Conservation (phyloP, 805 yeast species). For the Gaillardinia entomophila region DNA sequence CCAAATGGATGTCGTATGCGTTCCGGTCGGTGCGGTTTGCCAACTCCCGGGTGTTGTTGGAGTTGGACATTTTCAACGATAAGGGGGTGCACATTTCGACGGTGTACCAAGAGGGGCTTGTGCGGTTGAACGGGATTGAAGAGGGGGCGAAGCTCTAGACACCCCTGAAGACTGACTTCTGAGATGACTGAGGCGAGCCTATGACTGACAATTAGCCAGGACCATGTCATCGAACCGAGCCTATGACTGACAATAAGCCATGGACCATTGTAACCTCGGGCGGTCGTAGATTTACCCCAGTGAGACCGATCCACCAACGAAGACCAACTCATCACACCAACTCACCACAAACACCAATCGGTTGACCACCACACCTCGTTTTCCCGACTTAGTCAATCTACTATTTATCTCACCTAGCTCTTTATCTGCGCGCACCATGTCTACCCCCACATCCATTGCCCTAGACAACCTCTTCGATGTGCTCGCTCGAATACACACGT, state of each 20-base stretch:
- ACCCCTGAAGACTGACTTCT: too few species aligned
- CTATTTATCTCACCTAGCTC: too few species aligned
- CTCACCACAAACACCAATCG: neutral
- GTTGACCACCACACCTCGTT: too few species aligned
- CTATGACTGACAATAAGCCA: too few species aligned
- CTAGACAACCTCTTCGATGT: slow-evolving; percentile 13
- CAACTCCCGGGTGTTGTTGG: slow-evolving; percentile 49
- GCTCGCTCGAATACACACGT: slow-evolving; percentile 18
- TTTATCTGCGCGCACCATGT: too few species aligned
- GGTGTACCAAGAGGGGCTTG: slow-evolving; percentile 60
- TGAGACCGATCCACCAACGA: too few species aligned
- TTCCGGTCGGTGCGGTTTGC: slow-evolving; percentile 45
- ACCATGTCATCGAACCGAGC: too few species aligned
- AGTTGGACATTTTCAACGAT: slow-evolving; percentile 50
- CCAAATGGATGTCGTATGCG: slow-evolving; percentile 49
- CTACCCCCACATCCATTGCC: slow-evolving; percentile 12
- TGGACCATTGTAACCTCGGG: too few species aligned
- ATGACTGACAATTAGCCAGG: neutral
- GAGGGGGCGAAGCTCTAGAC: slow-evolving; percentile 8
- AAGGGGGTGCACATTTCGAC: slow-evolving; percentile 53
- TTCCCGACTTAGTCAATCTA: too few species aligned
- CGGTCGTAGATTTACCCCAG: too few species aligned
- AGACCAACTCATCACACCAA: neutral
- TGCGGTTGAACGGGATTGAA: slow-evolving; percentile 24
- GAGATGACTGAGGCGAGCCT: too few species aligned